Conservation (phyloP, 2,329 filamentous ascomycete genomes). For the Massarina eburnea region DNA sequence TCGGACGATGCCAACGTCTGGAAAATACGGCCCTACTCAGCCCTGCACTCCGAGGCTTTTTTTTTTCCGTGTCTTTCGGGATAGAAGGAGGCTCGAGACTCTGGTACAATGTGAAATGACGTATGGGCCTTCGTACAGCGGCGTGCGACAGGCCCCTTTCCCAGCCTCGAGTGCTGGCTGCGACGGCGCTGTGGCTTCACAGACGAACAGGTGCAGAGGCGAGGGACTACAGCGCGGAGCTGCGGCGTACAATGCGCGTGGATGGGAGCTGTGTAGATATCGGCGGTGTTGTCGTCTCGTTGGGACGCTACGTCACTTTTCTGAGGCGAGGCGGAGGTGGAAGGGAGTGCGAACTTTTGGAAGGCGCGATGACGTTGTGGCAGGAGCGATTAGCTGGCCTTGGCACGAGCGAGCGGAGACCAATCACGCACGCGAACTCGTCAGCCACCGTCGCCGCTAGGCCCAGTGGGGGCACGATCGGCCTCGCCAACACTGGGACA, state of each 20-base stretch:
- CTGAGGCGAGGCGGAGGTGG: background rate
- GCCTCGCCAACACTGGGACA: background rate
- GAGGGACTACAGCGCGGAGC: background rate
- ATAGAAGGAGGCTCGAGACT: background rate
- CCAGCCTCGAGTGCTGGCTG: background rate
- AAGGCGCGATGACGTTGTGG: conserved; percentile 3
- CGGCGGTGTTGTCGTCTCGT: background rate
- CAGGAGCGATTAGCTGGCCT: background rate
- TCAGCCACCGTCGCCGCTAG: background rate
- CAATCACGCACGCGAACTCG: background rate
- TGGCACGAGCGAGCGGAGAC: background rate
- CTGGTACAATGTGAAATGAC: conserved; percentile 3
- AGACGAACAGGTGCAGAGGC: background rate
- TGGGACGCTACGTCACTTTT: conserved; percentile 1
- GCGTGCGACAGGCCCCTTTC: conserved; percentile 1
- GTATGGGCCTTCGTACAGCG: background rate
- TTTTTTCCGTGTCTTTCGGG: background rate
- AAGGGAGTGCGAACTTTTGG: conserved; percentile 1
- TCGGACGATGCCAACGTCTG: background rate
- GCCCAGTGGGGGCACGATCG: background rate
- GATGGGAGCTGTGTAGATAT: background rate
- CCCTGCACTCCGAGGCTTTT: background rate
- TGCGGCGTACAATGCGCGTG: background rate
- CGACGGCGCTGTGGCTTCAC: background rate
- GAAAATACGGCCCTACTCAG: background rate